phyloP scores from a whole-genome alignment of 2,329 filamentous ascomycete species.

The Gnomoniopsis sp. region DNA sequence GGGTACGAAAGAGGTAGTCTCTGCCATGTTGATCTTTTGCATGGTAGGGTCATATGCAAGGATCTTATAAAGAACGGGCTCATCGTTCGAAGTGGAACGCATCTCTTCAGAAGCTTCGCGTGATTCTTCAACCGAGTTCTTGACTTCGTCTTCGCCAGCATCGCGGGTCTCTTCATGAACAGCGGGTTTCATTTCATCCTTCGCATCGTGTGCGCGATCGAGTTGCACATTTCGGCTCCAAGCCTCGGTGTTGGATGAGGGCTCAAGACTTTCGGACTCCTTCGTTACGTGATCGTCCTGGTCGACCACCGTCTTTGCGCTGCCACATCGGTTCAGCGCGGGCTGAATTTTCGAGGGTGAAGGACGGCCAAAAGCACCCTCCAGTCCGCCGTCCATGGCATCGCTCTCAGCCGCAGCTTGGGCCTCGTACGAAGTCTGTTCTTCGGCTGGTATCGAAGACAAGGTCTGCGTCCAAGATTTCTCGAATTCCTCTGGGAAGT shows the following conservation, averaged over 20 bases:
- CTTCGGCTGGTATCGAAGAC: constrained; percentile 1
- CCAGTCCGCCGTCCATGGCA: constrained; percentile 15
- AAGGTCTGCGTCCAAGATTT: constrained; percentile 35
- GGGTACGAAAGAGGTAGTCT: constrained; percentile 54
- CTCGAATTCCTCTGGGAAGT: constrained; percentile 51
- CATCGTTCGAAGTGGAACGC: background rate
- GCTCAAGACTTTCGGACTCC: constrained; percentile 45
- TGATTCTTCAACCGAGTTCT: constrained; percentile 13
- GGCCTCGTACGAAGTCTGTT: background rate
- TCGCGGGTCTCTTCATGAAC: background rate
- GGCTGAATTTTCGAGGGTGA: constrained; percentile 20
- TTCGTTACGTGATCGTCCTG: constrained; percentile 39
- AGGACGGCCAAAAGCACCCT: constrained; percentile 6
- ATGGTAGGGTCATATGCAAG: constrained; percentile 62
- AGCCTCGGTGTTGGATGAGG: constrained; percentile 42
- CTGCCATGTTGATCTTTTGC: constrained; percentile 54
- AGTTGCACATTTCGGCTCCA: constrained; percentile 34
- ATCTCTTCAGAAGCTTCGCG: constrained; percentile 1
- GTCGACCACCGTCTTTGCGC: background rate
- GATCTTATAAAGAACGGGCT: constrained; percentile 54
- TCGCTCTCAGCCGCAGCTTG: background rate
- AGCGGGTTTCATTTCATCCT: constrained; percentile 17
- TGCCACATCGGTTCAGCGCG: constrained; percentile 23
- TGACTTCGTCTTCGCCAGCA: background rate
- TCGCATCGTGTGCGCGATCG: constrained; percentile 17